phyloP scores from a whole-genome alignment of 768 basidiomycete species.

The Astraeus odoratus region DNA sequence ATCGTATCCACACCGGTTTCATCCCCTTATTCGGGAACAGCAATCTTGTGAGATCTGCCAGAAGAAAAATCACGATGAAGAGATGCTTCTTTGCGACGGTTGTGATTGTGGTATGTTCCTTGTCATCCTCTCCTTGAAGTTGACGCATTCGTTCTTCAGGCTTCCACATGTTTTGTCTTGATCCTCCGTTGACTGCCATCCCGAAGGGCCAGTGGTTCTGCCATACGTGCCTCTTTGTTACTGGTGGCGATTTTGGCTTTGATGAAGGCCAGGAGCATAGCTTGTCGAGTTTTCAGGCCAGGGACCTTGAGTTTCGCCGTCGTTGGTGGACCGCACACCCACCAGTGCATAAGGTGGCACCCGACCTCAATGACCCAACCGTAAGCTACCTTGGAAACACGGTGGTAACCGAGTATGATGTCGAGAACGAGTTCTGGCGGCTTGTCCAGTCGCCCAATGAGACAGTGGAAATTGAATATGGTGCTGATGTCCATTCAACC shows the following conservation, averaged over 20 bases:
- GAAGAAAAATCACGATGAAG: conserved; percentile 79
- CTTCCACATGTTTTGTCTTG: conserved; percentile 95
- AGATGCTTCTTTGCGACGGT: conserved; percentile 89
- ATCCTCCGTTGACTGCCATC: conserved; percentile 78
- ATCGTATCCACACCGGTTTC: conserved; percentile 10
- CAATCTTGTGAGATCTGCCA: conserved; percentile 92
- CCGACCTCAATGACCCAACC: conserved; percentile 41
- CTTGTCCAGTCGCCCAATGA: conserved; percentile 84
- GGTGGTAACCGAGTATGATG: conserved; percentile 79
- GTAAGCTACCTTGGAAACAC: conserved; percentile 52
- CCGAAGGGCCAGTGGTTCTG: conserved; percentile 98
- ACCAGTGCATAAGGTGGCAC: conserved; percentile 31
- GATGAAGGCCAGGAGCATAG: conserved; percentile 97
- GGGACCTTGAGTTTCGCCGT: conserved; percentile 83
- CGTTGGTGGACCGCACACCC: conserved; percentile 84
- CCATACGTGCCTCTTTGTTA: conserved; percentile 82
- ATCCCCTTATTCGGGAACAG: conserved; percentile 32
- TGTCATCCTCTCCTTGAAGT: conserved; percentile 8
- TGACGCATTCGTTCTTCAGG: conserved; percentile 39
- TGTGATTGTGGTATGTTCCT: conserved; percentile 63
- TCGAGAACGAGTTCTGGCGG: conserved; percentile 96
- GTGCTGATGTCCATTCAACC: conserved; percentile 97
- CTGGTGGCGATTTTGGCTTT: conserved; percentile 95
- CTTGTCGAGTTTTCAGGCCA: conserved; percentile 83
- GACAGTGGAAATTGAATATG: conserved; percentile 97